phyloP scores from a whole-genome alignment of 2,329 filamentous ascomycete genomes.

The Orbilia ellipsospora region DNA sequence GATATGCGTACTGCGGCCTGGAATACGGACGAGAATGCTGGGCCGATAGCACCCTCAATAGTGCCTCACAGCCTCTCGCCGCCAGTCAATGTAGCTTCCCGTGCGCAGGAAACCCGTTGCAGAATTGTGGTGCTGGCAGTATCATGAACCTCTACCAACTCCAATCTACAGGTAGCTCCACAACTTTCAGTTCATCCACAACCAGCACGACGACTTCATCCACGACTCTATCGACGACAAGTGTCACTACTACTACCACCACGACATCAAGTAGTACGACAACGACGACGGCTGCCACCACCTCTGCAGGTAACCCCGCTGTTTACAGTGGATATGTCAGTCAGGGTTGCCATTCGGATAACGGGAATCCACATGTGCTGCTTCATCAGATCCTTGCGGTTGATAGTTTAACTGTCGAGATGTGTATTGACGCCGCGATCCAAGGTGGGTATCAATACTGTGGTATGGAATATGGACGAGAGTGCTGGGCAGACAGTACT shows the following conservation, averaged over 20 bases:
- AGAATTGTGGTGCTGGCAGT: slow-evolving; percentile 64
- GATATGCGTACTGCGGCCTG: slow-evolving; percentile 60
- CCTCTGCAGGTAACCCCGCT: slow-evolving; percentile 20
- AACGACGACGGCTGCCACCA: slow-evolving; percentile 16
- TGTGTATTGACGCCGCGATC: slow-evolving; percentile 43
- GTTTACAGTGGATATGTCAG: slow-evolving; percentile 37
- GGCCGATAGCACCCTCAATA: slow-evolving; percentile 33
- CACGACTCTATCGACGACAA: slow-evolving; percentile 27
- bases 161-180: slow-evolving; percentile 1
- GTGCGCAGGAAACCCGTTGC: slow-evolving; percentile 62
- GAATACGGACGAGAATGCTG: slow-evolving; percentile 58
- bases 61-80: slow-evolving; percentile 33
- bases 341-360: slow-evolving; percentile 33
- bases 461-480: too few species aligned
- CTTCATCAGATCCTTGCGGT: background rate
- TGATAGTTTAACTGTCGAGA: slow-evolving; percentile 36
- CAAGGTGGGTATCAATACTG: slow-evolving; percentile 58
- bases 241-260: slow-evolving; percentile 54
- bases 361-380: background rate
- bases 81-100: slow-evolving; percentile 48
- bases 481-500: slow-evolving; percentile 57
- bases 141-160: slow-evolving; percentile 62
- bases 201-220: slow-evolving; percentile 25
- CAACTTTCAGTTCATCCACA: slow-evolving; percentile 18
- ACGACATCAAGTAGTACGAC: slow-evolving; percentile 17